Conservation (phyloP, 2,329 filamentous ascomycete genomes). For the Fusarium setosum region DNA sequence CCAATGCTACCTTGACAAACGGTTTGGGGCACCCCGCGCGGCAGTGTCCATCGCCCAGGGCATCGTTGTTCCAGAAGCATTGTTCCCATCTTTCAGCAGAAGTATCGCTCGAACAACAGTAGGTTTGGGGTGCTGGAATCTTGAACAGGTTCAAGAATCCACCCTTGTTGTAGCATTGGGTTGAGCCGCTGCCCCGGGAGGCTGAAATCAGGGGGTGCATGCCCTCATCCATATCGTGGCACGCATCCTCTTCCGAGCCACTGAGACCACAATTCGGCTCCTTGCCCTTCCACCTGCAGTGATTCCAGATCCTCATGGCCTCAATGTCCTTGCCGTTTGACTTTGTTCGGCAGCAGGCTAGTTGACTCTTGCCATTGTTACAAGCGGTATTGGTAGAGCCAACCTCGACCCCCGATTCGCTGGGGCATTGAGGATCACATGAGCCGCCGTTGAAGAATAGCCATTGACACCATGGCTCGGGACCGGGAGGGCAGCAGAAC, state of each 20-base stretch:
- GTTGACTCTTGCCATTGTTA: not conserved
- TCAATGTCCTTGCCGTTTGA: not conserved
- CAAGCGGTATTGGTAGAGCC: not conserved
- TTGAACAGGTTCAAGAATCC: too few species aligned
- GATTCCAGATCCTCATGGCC: not conserved
- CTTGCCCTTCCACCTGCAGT: not conserved
- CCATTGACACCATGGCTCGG: slow-evolving; percentile 17
- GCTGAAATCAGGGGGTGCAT: not conserved
- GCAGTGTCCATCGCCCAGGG: slow-evolving; percentile 1
- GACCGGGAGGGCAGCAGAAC: slow-evolving; percentile 13
- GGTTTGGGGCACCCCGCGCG: not conserved
- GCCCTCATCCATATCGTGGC: not conserved
- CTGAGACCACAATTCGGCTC: not conserved
- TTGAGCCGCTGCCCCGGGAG: not conserved
- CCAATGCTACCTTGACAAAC: not conserved
- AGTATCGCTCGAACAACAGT: not conserved
- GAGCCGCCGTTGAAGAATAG: slow-evolving; percentile 6
- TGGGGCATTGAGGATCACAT: slow-evolving; percentile 7
- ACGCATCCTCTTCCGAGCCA: not conserved
- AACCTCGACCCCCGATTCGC: too few species aligned
- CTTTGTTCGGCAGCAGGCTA: not conserved
- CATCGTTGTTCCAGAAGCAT: slow-evolving; percentile 2
- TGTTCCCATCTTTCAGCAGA: not conserved
- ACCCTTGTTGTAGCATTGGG: too few species aligned
- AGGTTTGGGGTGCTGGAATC: not conserved